Base-by-base conservation (phyloP, 192 early-diverging fungal genomes). In the Umbelopsis vinacea region DNA sequence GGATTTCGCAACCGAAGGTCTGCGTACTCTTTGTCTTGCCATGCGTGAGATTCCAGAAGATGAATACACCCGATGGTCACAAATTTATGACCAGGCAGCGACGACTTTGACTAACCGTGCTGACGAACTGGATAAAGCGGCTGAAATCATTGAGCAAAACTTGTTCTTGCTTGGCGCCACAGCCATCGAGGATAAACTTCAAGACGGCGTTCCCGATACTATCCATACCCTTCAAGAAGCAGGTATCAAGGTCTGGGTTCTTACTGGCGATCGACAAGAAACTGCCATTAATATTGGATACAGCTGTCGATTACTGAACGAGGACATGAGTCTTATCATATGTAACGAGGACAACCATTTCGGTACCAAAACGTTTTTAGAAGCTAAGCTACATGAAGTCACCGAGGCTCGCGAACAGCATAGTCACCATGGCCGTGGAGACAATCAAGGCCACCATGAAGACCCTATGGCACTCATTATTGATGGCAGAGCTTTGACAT, bases 271-370 rank as follows among this genome's bases (percentile, higher is more conserved):
- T 81, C 79, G 95, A 46, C 96, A 98, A 79, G 98, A 99, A 79
- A 99, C 98, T 3, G 97, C 98, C 22, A 97, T 99, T 84, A 98
- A 99, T 79, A 98, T 99, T 82, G 98, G 96, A 14, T 97, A 96
- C 74, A 93, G 91, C 47, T 97, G 95, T 84, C 97, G 98, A 80
- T 84, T 99, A 29, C 89, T 99, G 66, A 93, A 95, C 54, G 96
- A 98, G 73, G 96, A 97, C 67, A 98, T 97, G 95, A 90, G 91
- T 46, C 79, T 99, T 24, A 93, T 99, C 66, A 87, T 98, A 52
- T 94, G 94, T 76, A 98, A 96, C 77, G 93, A 96, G 75, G 83
- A 90, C 33, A 96, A 87, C 57, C 94, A 97, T 77, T 92, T 91
- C 87, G 94, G 92, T 66, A 97, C 96, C 14, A 95, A 95, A 77